Evolutionary conservation across 208 protist genomes (phyloP), one percentile per base, ranked within the genome.

Genomic region (Crithidia expoeki): DNA sequence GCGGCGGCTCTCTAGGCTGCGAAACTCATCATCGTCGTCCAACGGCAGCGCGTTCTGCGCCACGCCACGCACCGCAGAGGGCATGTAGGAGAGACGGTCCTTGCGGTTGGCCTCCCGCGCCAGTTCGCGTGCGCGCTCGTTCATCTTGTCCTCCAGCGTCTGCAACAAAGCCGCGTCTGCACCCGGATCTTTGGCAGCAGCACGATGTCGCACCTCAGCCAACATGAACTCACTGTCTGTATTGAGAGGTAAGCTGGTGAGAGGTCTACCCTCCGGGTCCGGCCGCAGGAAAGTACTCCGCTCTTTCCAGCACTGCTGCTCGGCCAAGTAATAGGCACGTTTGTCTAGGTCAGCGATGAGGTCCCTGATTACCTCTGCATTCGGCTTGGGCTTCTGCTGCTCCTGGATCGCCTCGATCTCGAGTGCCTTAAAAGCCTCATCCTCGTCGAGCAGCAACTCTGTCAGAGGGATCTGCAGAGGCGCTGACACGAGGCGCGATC

Each of bases 1-100:
- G 36, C 77, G 76, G 46, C 80, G 53, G 21, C 46, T 28, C 60
- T 87, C 81, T 65, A 93, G 70, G 25, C 64, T 19, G 61, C 79
- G 84, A 74, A 95, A 93, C 59, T 79, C 60, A 30, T 65, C 65
- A 67, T 93, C 86, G 51, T 65, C 53, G 60, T 90, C 80, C 30
- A 94, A 83, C 6, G 74, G 72, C 16, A 90, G 66, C 11, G 73
- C 62, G 46, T 76, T 50, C 0, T 87, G 69, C 1, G 85, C 74
- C 14, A 93, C 65, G 28, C 89, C 89, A 33, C 82, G 72, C 27
- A 83, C 52, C 28, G 79, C 50, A 1, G 53, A 60, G 12, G 83
- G 62, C 49, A 90, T 46, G 68, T 79, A 88, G 14, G 52, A 34
- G 0, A 59, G 49, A 32, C 88, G 84, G 49, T 86, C 83, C 14